Evolutionary conservation across 148 eudicot species (phyloP).

Genomic region (Gaultheria prostrata): DNA sequence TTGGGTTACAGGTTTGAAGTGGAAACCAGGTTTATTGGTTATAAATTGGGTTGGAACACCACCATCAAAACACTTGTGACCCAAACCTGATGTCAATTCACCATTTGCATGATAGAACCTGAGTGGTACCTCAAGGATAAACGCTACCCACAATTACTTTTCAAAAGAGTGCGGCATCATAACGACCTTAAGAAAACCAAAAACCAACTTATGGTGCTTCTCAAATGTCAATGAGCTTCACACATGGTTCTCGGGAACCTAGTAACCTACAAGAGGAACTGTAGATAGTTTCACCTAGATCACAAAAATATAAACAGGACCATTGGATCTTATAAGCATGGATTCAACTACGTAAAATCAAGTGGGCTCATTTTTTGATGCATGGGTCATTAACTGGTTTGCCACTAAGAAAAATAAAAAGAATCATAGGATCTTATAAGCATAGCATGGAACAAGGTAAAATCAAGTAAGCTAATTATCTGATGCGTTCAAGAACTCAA

Average conservation of each 20-base stretch:
- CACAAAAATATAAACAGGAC: neutral
- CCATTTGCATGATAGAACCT: neutral
- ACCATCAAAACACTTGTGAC: neutral
- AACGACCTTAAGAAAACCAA: neutral
- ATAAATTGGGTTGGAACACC: neutral
- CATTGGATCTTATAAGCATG: neutral
- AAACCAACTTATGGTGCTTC: neutral
- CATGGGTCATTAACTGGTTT: neutral
- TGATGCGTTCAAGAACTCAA: neutral
- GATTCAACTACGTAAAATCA: conserved; percentile 8
- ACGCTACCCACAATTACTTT: neutral
- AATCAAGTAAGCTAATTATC: neutral
- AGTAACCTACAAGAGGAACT: neutral
- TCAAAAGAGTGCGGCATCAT: neutral
- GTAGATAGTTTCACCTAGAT: neutral
- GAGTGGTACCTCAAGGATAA: neutral
- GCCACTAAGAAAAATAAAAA: neutral
- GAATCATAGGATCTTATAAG: neutral
- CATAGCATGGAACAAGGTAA: neutral
- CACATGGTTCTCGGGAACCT: neutral
- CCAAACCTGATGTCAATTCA: neutral
- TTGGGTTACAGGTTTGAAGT: neutral
- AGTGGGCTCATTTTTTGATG: neutral
- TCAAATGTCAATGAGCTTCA: neutral
- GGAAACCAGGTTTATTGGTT: conserved; percentile 2